Percentiles rank a stretch among this genome's conserved stretches.
phyloP scores from a whole-genome alignment of 805 yeast genomes.

The Wickerhamiella siamensis region DNA sequence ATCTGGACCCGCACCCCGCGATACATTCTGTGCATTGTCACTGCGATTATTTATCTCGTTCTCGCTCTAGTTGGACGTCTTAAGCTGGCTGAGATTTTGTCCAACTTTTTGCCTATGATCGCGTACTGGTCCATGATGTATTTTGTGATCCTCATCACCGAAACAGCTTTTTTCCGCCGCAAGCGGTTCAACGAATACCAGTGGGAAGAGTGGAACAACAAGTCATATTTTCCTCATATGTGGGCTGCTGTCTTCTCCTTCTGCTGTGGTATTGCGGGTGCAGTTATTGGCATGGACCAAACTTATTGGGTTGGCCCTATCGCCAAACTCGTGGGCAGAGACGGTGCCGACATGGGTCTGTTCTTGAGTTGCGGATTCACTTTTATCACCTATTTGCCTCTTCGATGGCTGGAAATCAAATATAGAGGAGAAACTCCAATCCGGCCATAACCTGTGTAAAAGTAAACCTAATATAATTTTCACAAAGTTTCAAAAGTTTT shows the following conservation, averaged over 20 bases:
- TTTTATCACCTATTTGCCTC: constrained; percentile 44
- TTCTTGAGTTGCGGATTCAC: constrained; percentile 65
- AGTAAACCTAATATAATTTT: no score
- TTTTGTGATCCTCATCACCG: constrained; percentile 54
- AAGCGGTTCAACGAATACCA: constrained; percentile 39
- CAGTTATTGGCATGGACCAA: constrained; percentile 78
- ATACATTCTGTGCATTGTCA: constrained; percentile 56
- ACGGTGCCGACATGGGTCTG: constrained; percentile 72
- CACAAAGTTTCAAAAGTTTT: not conserved
- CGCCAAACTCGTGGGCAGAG: constrained; percentile 47
- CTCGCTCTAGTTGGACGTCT: constrained; percentile 65
- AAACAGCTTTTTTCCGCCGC: constrained; percentile 56
- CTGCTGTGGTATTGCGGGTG: constrained; percentile 61
- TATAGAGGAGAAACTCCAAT: constrained; percentile 23
- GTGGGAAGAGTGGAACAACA: constrained; percentile 62
- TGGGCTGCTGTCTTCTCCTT: constrained; percentile 57
- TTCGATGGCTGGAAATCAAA: constrained; percentile 53
- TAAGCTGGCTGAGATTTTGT: constrained; percentile 55
- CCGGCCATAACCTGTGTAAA: constrained; percentile 6
- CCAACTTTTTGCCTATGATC: constrained; percentile 78
- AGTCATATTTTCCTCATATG: constrained; percentile 47
- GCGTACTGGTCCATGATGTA: constrained; percentile 86
- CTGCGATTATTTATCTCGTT: constrained; percentile 49
- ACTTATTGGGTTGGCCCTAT: constrained; percentile 70
- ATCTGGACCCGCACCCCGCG: constrained; percentile 52